phyloP scores from a whole-genome alignment of 129 eudicot genomes.

The Artemisia argyi region DNA sequence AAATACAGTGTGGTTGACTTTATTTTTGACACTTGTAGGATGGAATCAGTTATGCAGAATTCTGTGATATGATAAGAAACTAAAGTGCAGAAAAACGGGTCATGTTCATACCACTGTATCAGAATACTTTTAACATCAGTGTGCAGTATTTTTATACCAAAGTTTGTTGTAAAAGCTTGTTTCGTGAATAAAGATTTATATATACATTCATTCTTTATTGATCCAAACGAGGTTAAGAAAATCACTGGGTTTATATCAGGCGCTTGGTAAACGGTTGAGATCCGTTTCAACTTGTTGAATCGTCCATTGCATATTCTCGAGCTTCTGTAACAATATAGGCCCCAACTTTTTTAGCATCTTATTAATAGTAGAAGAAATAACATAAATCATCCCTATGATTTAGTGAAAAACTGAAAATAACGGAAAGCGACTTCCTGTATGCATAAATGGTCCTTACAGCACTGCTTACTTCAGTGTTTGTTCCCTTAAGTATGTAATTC shows the following conservation, averaged over 20 bases:
- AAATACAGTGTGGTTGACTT: not conserved
- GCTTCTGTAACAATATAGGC: constrained; percentile 51
- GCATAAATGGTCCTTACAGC: no score
- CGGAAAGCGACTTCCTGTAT: no score
- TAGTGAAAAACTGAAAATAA: no score
- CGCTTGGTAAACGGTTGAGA: constrained; percentile 60
- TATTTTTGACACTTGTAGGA: constrained; percentile 22
- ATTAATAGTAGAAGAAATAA: not conserved
- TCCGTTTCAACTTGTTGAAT: constrained; percentile 97
- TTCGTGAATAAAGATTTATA: not conserved
- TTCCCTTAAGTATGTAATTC: no score
- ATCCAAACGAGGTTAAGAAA: not conserved
- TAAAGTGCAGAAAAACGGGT: constrained; percentile 15
- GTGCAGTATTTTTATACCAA: not conserved
- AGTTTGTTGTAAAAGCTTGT: not conserved
- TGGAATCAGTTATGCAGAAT: constrained; percentile 25
- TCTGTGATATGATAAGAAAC: constrained; percentile 23
- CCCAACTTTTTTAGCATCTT: constrained; percentile 15
- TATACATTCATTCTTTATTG: constrained; percentile 5
- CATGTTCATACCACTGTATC: not conserved
- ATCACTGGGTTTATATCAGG: constrained; percentile 23
- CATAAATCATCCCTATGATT: no score
- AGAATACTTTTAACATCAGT: not conserved
- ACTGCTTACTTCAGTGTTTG: no score
- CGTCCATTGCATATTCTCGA: constrained; percentile 96